Evolutionary conservation across 345 rosid genomes (phyloP).

Genomic region (Eucalyptus pauciflora): DNA sequence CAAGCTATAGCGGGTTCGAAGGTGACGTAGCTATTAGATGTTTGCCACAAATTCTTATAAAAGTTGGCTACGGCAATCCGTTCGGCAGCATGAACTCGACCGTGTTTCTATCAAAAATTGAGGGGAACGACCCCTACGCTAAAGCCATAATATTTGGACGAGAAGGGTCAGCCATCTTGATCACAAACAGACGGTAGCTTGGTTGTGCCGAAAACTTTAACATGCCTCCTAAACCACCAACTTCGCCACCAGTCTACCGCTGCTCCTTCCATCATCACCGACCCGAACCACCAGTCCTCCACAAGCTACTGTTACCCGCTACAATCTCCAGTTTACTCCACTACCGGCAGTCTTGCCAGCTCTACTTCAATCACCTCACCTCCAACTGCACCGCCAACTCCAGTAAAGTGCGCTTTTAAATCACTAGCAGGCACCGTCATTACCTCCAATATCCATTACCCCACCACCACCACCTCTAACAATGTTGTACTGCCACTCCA

Average conservation of each 20-base stretch:
- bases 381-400: background rate
- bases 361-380: background rate
- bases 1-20: background rate
- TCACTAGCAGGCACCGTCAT: background rate
- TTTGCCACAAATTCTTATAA: background rate
- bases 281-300: background rate
- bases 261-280: background rate
- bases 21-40: background rate
- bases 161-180: background rate
- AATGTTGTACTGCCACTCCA: background rate
- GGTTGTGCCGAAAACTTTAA: background rate
- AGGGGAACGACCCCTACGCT: background rate
- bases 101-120: background rate
- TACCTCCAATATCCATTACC: background rate
- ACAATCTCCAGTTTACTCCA: background rate
- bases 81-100: background rate
- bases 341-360: background rate
- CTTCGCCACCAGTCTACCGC: background rate
- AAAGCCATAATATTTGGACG: background rate
- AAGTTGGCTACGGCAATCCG: background rate
- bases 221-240: background rate
- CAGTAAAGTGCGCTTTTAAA: background rate
- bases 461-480: background rate
- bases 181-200: background rate
- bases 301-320: background rate